Base-by-base conservation (phyloP, 495 filamentous ascomycete genomes). In the Daldinia concentrica region DNA sequence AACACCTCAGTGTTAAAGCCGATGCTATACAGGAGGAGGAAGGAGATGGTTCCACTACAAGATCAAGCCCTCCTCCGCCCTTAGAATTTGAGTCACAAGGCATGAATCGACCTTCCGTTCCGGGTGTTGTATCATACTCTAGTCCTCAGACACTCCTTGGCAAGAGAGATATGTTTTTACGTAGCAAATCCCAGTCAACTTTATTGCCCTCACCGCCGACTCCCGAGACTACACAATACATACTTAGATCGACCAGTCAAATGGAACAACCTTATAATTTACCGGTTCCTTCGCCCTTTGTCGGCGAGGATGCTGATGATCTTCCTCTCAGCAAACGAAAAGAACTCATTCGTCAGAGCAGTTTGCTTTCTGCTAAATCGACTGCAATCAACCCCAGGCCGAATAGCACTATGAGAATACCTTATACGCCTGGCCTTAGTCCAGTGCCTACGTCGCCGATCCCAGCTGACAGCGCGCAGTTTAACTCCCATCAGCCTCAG, bases 301-400 rank as follows among this genome's bases (percentile, higher is more conserved):
- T 11, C 24, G 54, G 27, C 9, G 54, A 74, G 22, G 78, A 86
- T 66, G 58, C 79, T 52, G 93, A 95, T 60, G 86, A 94, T 75
- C 85, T 95, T 66, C 89, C 92, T 0, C 89, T 97, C 17, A 90
- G 90, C 22, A 86, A 90, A 66, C 91, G 92, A 57, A 88, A 82
- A 30, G 76, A 84, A 36, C 73, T 88, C 8, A 83, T 88, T 3
- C 81, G 85, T 11, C 84, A 86, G 43, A 80, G 74, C 45, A 83
- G 78, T 57, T 59, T 72, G 24, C 64, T 79, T 62, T 73, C 72
- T 1, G 63, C 36, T 36, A 65, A 57, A 30, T 71, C 72, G 17
- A 51, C 45, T 36, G 30, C 55, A 34, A 63, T 51, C 24, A 68
- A 51, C 37, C 54, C 54, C 43, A 64, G 66, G 43, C 71, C 36